A percentile compares a stretch with the other conserved stretches of the same genome.
Evolutionary conservation across 129 eudicot species (phyloP).

Genomic region (Logfia minima): DNA sequence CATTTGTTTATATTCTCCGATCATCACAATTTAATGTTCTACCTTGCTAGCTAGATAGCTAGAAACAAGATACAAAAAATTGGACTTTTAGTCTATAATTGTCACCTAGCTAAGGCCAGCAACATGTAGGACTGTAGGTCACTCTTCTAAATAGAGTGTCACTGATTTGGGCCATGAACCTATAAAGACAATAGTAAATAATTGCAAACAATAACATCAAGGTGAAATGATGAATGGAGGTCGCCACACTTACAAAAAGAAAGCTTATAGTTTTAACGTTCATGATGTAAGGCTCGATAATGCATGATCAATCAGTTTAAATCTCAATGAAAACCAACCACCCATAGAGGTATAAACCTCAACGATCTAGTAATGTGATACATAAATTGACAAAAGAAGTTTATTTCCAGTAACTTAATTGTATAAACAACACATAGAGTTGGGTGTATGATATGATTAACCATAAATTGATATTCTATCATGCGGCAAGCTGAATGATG

Average conservation of each 20-base stretch:
- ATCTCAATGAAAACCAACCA: background rate
- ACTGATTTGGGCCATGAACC: background rate
- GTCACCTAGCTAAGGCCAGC: background rate
- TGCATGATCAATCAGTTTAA: too few species aligned
- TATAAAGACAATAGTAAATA: background rate
- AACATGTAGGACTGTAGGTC: background rate
- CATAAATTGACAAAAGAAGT: background rate
- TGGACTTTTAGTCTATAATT: background rate
- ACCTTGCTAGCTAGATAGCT: background rate
- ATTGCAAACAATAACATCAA: background rate
- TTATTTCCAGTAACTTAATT: background rate
- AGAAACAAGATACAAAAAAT: background rate
- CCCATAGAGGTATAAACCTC: background rate
- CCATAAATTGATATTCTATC: background rate
- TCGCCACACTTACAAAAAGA: background rate
- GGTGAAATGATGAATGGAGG: background rate
- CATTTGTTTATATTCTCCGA: background rate
- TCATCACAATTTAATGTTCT: background rate
- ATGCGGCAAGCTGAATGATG: background rate
- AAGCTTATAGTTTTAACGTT: too few species aligned
- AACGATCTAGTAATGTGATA: background rate
- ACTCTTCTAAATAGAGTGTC: background rate
- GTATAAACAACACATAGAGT: too few species aligned
- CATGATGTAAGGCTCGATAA: too few species aligned
- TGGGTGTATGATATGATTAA: background rate